Percentiles rank a stretch among this genome's conserved stretches.
phyloP scores from a whole-genome alignment of 352 stramenopile genomes.

The Hyaloperonospora arabidopsidis region DNA sequence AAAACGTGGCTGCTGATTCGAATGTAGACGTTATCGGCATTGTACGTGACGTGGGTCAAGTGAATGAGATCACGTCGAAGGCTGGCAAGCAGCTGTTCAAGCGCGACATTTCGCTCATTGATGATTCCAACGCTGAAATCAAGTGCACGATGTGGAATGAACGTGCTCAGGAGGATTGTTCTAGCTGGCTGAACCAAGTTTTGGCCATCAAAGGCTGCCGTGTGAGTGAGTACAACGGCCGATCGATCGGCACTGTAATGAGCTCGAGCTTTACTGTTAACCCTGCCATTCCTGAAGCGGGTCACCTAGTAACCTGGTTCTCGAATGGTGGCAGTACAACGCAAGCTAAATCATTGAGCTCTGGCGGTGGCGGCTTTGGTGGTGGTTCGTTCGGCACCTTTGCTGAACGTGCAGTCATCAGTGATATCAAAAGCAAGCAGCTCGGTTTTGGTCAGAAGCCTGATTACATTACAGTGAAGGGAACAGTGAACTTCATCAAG shows the following conservation, averaged over 20 bases:
- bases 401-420: constrained; percentile 82
- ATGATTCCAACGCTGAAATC: constrained; percentile 94
- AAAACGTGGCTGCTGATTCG: constrained; percentile 74
- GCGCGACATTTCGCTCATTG: constrained; percentile 93
- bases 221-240: constrained; percentile 89
- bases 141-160: constrained; percentile 96
- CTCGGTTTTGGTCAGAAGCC: constrained; percentile 93
- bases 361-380: constrained; percentile 61
- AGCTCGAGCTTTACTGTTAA: constrained; percentile 81
- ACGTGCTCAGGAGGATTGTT: constrained; percentile 71
- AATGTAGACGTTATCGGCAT: constrained; percentile 95
- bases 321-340: constrained; percentile 58
- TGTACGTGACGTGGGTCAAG: constrained; percentile 89
- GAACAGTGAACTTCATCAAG: constrained; percentile 95
- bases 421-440: constrained; percentile 92
- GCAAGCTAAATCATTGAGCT: constrained; percentile 73
- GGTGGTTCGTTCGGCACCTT: constrained; percentile 77
- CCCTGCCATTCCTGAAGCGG: constrained; percentile 80
- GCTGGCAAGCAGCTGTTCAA: constrained; percentile 94
- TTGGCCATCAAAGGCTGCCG: constrained; percentile 91
- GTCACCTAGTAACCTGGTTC: constrained; percentile 81
- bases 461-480: constrained; percentile 95
- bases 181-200: constrained; percentile 86
- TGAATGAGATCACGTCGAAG: constrained; percentile 91
- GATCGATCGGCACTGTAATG: constrained; percentile 81